These are phyloP conservation scores for Boeremia exigua DNA, from an alignment of 2,329 filamentous ascomycete genomes.

Conservation along the genomic window DNA sequence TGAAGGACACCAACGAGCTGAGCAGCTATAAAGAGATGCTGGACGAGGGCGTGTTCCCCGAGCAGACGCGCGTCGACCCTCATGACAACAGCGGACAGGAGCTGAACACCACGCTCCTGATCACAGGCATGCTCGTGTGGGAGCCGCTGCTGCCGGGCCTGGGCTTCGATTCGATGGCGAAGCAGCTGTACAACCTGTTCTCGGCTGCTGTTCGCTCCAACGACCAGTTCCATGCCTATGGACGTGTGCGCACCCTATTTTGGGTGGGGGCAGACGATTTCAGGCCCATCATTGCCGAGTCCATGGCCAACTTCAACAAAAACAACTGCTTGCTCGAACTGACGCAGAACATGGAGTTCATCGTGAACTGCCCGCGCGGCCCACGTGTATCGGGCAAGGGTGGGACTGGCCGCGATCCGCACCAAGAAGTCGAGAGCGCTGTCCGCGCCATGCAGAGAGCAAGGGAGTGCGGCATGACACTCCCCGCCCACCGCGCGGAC, in stretches of 20 bases:
- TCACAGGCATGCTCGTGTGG: constrained; percentile 48
- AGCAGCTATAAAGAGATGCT: constrained; percentile 60
- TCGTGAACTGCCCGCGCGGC: constrained; percentile 26
- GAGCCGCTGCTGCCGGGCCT: constrained; percentile 53
- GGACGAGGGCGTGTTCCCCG: constrained; percentile 57
- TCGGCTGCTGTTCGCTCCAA: constrained; percentile 64
- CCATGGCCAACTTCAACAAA: constrained; percentile 61
- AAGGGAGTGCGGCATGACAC: constrained; percentile 27
- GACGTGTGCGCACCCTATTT: constrained; percentile 78
- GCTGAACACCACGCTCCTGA: constrained; percentile 75
- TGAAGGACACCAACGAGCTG: constrained; percentile 28
- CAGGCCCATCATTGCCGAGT: constrained; percentile 64
- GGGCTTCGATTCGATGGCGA: constrained; percentile 62
- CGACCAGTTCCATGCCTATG: constrained; percentile 73
- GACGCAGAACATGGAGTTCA: constrained; percentile 60
- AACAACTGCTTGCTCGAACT: constrained; percentile 66
- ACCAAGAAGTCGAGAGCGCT: constrained; percentile 39
- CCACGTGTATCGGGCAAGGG: constrained; percentile 21
- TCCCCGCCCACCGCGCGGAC: constrained; percentile 36
- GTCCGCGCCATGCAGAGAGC: constrained; percentile 30
- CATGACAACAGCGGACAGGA: constrained; percentile 52
- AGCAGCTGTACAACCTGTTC: constrained; percentile 67
- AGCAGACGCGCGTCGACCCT: constrained; percentile 57
- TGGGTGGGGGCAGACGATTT: constrained; percentile 72
- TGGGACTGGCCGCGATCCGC: constrained; percentile 31